Base-by-base conservation (phyloP, 2,329 filamentous ascomycete species). In the Penicillium corylophilum region DNA sequence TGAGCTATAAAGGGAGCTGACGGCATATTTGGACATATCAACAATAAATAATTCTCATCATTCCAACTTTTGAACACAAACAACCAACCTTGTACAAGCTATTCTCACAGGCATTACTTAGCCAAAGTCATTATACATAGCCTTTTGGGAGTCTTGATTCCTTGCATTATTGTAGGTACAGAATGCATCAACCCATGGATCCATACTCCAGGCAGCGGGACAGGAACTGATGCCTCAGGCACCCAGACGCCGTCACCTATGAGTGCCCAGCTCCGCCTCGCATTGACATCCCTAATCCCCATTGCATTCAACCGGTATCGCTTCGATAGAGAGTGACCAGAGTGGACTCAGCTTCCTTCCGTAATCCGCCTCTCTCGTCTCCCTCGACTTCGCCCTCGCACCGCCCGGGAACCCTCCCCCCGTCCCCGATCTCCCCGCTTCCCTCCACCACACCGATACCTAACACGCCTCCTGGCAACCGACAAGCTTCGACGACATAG, bases 391-490 rank as follows among this genome's bases (percentile, higher is more conserved):
- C 47, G 24, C 35, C 23, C 31, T 31, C 44, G 33, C 18, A 50
- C 36, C 15, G 5, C 29, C 26, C 20, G 20, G n/a, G 46, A 23
- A 23, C 24, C 26, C 16, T 45, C 40, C 50, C 53, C 45, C 43
- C 46, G 35, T 45, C 46, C 51, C 54, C 44, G 35, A 48, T 46
- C 56, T 59, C 56, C 56, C 56, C 56, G 49, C 56, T 53, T 48
- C 22, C 51, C 42, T 44, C 54, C 54, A 57, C 51, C 50, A 46
- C 36, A 55, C 31, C 54, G 40, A 46, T 44, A 58, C 50, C 53
- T 42, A 50, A 22, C 24, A 55, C 15, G 35, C n/a, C 51, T 31
- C 35, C 48, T 51, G 24, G 44, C 44, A 22, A 26, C 41, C 31
- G 44, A 13, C 44, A 22, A 46, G 18, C 26, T 39, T 35, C 16